Conservation (phyloP, 306 rosid species). For the Quercus berberidifolia region DNA sequence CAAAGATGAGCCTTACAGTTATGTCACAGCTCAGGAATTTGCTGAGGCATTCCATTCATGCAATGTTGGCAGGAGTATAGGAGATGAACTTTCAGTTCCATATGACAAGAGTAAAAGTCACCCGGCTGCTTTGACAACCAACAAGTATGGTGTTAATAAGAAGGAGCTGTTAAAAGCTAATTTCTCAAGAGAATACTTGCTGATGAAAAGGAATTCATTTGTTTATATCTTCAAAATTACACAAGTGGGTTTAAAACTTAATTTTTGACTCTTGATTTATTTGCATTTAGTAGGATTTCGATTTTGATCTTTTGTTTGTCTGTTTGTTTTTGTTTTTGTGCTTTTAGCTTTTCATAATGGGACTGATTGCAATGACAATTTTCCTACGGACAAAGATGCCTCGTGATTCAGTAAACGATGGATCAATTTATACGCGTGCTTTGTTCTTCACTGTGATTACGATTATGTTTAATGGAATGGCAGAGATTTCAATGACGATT, state of each 20-base stretch:
- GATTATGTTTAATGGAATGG: constrained; percentile 36
- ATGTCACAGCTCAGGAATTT: constrained; percentile 30
- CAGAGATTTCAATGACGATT: constrained; percentile 41
- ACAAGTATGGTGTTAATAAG: constrained; percentile 29
- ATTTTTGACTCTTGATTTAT: neutral
- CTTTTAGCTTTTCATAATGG: constrained; percentile 25
- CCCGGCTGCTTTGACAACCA: constrained; percentile 38
- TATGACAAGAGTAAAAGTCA: constrained; percentile 37
- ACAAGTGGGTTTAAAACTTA: constrained; percentile 24
- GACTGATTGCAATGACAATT: constrained; percentile 24
- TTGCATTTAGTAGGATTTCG: neutral
- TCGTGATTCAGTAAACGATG: constrained; percentile 15
- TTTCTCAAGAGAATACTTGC: constrained; percentile 30
- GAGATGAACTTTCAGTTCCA: constrained; percentile 38
- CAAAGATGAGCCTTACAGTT: constrained; percentile 29
- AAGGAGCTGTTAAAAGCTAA: constrained; percentile 37
- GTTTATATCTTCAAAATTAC: constrained; percentile 38
- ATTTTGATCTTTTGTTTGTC: neutral
- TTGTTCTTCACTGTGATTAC: constrained; percentile 27
- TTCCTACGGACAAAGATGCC: constrained; percentile 38
- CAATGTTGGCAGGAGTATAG: constrained; percentile 30
- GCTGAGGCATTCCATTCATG: constrained; percentile 34
- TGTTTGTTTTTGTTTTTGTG: neutral
- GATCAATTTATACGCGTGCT: constrained; percentile 28
- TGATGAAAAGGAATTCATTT: constrained; percentile 45